Evolutionary conservation across 78 protist genomes (phyloP), one percentile per base, ranked within the genome.

Genomic region (Tieghemostelium lacteum): DNA sequence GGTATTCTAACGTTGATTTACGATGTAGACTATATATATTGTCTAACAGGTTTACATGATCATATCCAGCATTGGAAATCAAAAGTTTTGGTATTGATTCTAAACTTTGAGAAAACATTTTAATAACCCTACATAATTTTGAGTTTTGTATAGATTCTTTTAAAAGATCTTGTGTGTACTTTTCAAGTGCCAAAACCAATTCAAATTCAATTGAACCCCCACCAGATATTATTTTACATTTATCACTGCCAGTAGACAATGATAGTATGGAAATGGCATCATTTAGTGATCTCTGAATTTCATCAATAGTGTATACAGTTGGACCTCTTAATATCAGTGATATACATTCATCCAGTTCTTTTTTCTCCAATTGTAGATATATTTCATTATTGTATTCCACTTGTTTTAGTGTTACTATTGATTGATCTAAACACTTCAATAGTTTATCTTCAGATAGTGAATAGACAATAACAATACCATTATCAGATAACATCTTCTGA

Each of bases 171-270:
- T 37, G 39, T 57, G 20, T n/a, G 69, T 22, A 31, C 22, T 40
- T 8, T 16, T 69, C 34, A 28, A 70, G 31, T 1, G 49, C 50
- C 24, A 42, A 5, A 20, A 62, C 66, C 45, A 83, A 31, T 58
- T 58, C 37, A 19, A 83, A 29, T 83, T 83, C 89, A 42, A 49
- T 57, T 28, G 78, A 57, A 28, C 89, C 89, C 24, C 89, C 89
- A 54, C 89, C 89, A 2, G 72, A 16, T 31, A 83, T 29, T 10
- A 83, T 39, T 6, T 33, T 58, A 42, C 55, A 40, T 57, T 36
- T 39, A 19, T 83, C 89, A n/a, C n/a, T n/a, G n/a, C n/a, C n/a
- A 28, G n/a, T 71, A 31, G 33, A 55, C 28, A 83, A 54, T 60
- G 70, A 36, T 29, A 66, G 16, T 29, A 83, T 69, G 34, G 89